A percentile compares a stretch with the other conserved stretches of the same genome.
These are phyloP conservation scores for Botryotinia globosa DNA, from an alignment of 2,329 filamentous ascomycete genomes.

Conservation along the genomic window DNA sequence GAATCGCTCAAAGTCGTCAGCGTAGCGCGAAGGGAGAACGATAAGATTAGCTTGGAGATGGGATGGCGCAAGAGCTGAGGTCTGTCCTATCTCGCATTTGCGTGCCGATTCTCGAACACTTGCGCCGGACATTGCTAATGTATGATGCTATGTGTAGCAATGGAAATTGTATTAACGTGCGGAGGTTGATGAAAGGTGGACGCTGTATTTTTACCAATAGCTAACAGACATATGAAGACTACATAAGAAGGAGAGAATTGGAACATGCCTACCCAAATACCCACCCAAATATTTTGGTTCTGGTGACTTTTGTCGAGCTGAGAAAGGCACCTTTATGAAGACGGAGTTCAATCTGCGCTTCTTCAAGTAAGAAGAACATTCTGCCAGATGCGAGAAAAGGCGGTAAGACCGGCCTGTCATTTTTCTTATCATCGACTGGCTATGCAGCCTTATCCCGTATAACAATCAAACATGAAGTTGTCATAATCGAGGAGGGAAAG, in stretches of 20 bases:
- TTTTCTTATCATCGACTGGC: background rate
- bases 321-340: background rate
- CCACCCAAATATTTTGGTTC: background rate
- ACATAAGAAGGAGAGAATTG: background rate
- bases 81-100: background rate
- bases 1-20: constrained; percentile 7
- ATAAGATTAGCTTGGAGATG: constrained; percentile 18
- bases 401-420: background rate
- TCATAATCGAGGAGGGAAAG: background rate
- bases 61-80: constrained; percentile 15
- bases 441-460: background rate
- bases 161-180: background rate
- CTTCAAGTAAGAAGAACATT: background rate
- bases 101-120: constrained; percentile 8
- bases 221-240: background rate
- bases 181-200: background rate
- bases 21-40: constrained; percentile 15
- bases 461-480: too few relatives aligned
- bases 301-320: background rate
- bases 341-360: constrained; percentile 13
- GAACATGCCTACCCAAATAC: background rate
- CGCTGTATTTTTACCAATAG: background rate
- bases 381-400: background rate
- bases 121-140: background rate
- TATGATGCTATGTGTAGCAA: background rate